Evolutionary conservation across 169 alveolate genomes (phyloP).

Genomic region (Plasmodium relictum): DNA sequence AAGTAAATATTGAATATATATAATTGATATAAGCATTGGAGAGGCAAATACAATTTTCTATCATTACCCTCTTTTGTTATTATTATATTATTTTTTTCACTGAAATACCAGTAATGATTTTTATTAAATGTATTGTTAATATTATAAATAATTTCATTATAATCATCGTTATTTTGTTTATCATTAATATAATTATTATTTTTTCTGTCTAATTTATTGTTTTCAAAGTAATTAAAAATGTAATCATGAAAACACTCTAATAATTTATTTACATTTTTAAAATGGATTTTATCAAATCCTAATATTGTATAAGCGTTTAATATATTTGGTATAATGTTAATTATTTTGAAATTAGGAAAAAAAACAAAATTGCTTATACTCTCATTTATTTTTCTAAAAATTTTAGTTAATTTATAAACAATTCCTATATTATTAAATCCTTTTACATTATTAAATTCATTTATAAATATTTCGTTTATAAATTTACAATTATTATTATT

Average conservation of each 20-base stretch:
- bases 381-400: constrained; percentile 51
- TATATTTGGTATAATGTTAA: constrained; percentile 38
- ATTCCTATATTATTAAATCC: not conserved
- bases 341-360: constrained; percentile 33
- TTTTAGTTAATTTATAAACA: constrained; percentile 2
- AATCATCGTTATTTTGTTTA: not conserved
- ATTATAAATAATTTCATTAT: not conserved
- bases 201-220: not conserved
- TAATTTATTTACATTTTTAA: constrained; percentile 46
- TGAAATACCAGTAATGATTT: constrained; percentile 61
- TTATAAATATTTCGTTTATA: constrained; percentile 20
- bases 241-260: constrained; percentile 50
- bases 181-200: not conserved
- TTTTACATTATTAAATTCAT: constrained; percentile 24
- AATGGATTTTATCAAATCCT: constrained; percentile 63
- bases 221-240: constrained; percentile 33
- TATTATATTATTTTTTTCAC: constrained; percentile 29
- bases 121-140: constrained; percentile 29
- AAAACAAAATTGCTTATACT: constrained; percentile 6
- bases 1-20: constrained; percentile 57
- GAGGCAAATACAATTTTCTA: constrained; percentile 30
- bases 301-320: constrained; percentile 21
- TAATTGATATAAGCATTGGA: constrained; percentile 49
- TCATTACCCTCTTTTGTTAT: constrained; percentile 9
- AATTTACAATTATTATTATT: not conserved